phyloP scores from a whole-genome alignment of 176 grass and related monocot species.

The Metroxylon sagu region DNA sequence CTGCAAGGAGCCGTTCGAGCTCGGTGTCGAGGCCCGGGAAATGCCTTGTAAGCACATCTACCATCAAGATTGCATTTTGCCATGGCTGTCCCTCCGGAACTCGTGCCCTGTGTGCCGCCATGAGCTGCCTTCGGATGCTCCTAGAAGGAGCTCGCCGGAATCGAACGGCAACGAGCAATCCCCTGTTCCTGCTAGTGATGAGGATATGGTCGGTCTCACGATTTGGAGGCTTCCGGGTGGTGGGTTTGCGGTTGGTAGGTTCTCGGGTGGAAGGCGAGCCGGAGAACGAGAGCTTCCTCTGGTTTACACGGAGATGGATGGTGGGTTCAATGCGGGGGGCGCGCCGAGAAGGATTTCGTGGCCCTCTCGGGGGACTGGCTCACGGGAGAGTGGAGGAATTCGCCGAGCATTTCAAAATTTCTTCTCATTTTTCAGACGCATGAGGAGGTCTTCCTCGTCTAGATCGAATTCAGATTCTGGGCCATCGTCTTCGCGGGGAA shows the following conservation, averaged over 20 bases:
- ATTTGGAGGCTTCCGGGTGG: constrained; percentile 7
- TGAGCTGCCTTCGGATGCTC: background rate
- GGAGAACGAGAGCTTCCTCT: background rate
- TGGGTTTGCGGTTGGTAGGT: background rate
- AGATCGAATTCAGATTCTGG: too few species aligned
- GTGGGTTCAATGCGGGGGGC: background rate
- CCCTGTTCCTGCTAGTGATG: background rate
- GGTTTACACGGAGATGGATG: constrained; percentile 7
- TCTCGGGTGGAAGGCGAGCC: background rate
- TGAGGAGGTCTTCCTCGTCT: too few species aligned
- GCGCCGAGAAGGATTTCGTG: background rate
- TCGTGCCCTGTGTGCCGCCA: constrained; percentile 8
- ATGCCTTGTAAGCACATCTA: constrained; percentile 10
- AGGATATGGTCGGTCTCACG: constrained; percentile 6
- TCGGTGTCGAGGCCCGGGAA: background rate
- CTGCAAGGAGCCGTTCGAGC: constrained; percentile 4
- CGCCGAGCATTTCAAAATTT: background rate
- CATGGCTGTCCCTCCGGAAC: background rate
- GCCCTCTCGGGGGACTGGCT: background rate
- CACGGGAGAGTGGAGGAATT: constrained; percentile 6
- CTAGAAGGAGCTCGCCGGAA: background rate
- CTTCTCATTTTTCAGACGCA: constrained; percentile 3
- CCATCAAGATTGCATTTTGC: constrained; percentile 5
- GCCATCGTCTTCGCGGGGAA: too few species aligned
- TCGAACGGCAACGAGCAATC: background rate